These are phyloP conservation scores for Exutisphaerella laricina DNA, from an alignment of 2,329 filamentous ascomycete species.

Conservation along the genomic window DNA sequence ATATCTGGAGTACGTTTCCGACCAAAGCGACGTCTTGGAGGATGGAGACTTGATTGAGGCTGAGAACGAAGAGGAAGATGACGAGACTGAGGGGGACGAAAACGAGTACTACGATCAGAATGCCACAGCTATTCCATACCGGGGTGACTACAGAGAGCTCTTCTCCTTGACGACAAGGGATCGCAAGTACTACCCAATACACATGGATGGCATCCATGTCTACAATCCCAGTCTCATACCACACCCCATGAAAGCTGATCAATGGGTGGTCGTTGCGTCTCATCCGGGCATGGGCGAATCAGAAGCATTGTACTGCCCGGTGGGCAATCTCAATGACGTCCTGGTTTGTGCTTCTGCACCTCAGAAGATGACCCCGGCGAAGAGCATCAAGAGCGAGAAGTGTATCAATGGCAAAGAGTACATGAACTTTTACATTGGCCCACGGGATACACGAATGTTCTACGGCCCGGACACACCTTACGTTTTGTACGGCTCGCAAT, in stretches of 20 bases:
- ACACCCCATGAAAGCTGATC: constrained; percentile 45
- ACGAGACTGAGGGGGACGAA: background rate
- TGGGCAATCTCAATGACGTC: constrained; percentile 40
- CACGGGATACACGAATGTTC: constrained; percentile 56
- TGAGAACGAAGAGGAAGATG: constrained; percentile 2
- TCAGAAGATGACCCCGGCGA: constrained; percentile 42
- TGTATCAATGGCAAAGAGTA: constrained; percentile 44
- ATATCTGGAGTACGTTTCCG: no score
- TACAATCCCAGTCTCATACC: constrained; percentile 56
- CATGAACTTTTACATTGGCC: constrained; percentile 46
- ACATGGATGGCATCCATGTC: constrained; percentile 40
- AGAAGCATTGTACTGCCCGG: constrained; percentile 47
- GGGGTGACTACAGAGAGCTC: constrained; percentile 31
- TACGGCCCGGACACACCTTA: constrained; percentile 49
- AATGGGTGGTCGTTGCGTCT: constrained; percentile 45
- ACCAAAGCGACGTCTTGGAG: no score
- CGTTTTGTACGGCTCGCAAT: constrained; percentile 53
- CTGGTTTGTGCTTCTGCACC: constrained; percentile 43
- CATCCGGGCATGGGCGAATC: constrained; percentile 21
- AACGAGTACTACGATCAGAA: background rate
- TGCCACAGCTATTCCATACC: constrained; percentile 3
- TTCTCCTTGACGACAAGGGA: constrained; percentile 46
- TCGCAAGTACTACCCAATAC: constrained; percentile 46
- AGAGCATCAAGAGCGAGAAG: constrained; percentile 41
- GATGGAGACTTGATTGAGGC: no score